Evolutionary conservation across 805 yeast genomes (phyloP).

Genomic region (Saturnispora galanensis): DNA sequence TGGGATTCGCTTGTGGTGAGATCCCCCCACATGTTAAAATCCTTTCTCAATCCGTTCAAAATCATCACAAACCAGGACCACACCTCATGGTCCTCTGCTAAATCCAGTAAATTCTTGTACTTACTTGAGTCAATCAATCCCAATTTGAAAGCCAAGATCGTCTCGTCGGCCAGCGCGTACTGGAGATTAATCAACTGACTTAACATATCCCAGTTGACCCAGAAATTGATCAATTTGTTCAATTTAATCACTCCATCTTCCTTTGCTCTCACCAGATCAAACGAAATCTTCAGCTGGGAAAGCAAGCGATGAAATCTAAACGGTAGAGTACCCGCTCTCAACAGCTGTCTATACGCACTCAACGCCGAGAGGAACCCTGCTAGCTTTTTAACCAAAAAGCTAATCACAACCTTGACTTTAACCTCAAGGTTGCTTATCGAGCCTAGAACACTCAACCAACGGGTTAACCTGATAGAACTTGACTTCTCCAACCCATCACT

Average conservation of each 20-base stretch:
- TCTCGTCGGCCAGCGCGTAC: constrained; percentile 59
- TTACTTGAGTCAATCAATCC: constrained; percentile 41
- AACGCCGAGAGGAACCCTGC: constrained; percentile 28
- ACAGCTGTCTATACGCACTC: constrained; percentile 52
- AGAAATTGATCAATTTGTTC: constrained; percentile 20
- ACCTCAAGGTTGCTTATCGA: constrained; percentile 21
- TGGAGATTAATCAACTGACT: constrained; percentile 47
- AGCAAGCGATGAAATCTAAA: constrained; percentile 37
- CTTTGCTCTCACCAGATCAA: constrained; percentile 12
- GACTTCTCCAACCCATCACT: neutral
- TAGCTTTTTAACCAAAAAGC: constrained; percentile 8
- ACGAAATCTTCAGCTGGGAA: constrained; percentile 23
- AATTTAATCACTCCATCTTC: constrained; percentile 14
- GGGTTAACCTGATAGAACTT: neutral
- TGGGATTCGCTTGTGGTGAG: constrained; percentile 42
- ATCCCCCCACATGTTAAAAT: constrained; percentile 33
- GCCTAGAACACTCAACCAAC: neutral
- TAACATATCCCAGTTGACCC: constrained; percentile 37
- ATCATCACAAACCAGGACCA: constrained; percentile 64
- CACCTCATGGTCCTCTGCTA: constrained; percentile 41
- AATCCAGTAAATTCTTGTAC: constrained; percentile 29
- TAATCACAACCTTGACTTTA: constrained; percentile 20
- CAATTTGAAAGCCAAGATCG: constrained; percentile 46
- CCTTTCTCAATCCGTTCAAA: constrained; percentile 43
- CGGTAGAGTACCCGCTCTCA: constrained; percentile 65